Evolutionary conservation across 139 green algal species (phyloP).

Genomic region (Coccomyxa sp.): DNA sequence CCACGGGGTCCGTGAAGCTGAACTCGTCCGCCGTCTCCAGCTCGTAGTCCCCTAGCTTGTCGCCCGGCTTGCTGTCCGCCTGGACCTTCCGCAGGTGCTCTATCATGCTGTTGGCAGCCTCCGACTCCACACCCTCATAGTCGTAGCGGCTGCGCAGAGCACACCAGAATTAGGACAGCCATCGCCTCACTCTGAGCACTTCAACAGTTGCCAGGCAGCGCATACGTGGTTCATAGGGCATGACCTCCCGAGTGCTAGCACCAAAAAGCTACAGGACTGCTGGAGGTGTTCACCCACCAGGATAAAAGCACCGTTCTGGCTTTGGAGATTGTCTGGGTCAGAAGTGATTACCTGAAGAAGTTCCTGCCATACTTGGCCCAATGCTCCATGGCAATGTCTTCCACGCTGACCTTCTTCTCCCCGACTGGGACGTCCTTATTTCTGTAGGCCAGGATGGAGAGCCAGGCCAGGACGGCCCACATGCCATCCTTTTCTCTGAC

Average conservation of each 20-base stretch:
- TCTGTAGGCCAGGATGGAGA: conserved; percentile 87
- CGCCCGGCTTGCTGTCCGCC: conserved; percentile 27
- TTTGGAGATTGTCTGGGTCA: too few relatives aligned
- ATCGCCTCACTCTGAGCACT: too few relatives aligned
- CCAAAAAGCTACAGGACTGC: too few relatives aligned
- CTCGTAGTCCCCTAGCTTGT: conserved; percentile 72
- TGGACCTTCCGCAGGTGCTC: conserved; percentile 74
- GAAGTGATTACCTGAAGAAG: conserved; percentile 95
- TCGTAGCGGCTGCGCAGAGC: conserved; percentile 77
- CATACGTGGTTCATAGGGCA: too few relatives aligned
- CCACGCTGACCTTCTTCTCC: conserved; percentile 76
- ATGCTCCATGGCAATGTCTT: conserved; percentile 91
- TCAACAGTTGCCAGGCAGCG: too few relatives aligned
- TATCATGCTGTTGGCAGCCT: conserved; percentile 81
- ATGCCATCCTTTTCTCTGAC: conserved; percentile 97
- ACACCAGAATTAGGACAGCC: too few relatives aligned
- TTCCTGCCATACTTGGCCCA: conserved; percentile 95
- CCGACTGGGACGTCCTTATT: conserved; percentile 85
- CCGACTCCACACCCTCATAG: conserved; percentile 87
- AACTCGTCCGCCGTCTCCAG: conserved; percentile 93
- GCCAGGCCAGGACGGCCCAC: conserved; percentile 94
- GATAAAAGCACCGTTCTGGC: too few relatives aligned
- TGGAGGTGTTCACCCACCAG: too few relatives aligned
- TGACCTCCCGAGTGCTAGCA: too few relatives aligned
- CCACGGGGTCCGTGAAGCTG: conserved; percentile 95